phyloP scores from a whole-genome alignment of 164 flowering plant species.

The Dillenia suffruticosa region DNA sequence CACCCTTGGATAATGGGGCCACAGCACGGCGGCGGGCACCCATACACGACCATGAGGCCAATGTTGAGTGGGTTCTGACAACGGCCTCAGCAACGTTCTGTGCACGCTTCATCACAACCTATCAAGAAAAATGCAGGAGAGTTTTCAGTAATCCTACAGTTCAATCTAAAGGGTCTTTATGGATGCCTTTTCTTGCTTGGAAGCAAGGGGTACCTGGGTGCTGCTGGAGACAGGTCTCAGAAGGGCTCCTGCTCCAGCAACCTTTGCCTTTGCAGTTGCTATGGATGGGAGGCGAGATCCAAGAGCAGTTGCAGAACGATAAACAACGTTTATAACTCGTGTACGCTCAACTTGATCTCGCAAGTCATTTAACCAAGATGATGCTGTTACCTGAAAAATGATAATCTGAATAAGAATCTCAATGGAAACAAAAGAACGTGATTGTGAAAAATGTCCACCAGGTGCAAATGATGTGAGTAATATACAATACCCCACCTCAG shows the following conservation, averaged over 20 bases:
- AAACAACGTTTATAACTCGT: constrained; percentile 72
- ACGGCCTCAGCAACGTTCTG: constrained; percentile 90
- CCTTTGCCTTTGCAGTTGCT: constrained; percentile 81
- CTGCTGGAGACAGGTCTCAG: constrained; percentile 83
- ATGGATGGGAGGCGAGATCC: constrained; percentile 90
- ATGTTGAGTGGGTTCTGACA: constrained; percentile 67
- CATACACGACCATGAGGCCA: constrained; percentile 92
- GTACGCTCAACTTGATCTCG: constrained; percentile 90
- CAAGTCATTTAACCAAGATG: constrained; percentile 92
- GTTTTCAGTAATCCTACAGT: background rate
- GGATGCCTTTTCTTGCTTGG: background rate
- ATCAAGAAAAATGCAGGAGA: no score
- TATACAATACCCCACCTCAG: constrained; percentile 57
- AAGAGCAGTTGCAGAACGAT: constrained; percentile 88
- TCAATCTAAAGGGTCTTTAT: background rate
- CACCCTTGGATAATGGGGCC: constrained; percentile 24
- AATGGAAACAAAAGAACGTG: background rate
- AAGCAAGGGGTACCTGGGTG: constrained; percentile 57
- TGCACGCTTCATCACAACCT: constrained; percentile 93
- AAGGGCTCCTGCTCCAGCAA: constrained; percentile 88
- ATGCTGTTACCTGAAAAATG: constrained; percentile 74
- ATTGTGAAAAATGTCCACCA: constrained; percentile 1
- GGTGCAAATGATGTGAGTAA: background rate
- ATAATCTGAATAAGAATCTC: constrained; percentile 2
- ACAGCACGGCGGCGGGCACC: constrained; percentile 76